Conservation (phyloP, 148 eudicot genomes). For the Tetragonia tetragonoides region DNA sequence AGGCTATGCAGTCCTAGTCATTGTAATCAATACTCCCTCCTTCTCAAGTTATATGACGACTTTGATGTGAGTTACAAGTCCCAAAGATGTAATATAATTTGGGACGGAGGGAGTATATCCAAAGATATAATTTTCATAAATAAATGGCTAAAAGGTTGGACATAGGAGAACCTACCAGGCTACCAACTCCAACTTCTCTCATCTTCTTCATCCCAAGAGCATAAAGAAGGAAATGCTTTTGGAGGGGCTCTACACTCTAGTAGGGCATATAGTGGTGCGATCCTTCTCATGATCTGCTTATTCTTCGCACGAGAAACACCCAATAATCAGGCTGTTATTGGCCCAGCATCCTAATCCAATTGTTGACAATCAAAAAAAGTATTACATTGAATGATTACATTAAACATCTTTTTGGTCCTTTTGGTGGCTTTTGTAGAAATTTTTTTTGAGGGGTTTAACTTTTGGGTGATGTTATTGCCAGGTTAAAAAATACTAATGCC, state of each 20-base stretch:
- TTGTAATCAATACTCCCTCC: too few relatives aligned
- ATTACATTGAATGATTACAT: constrained; percentile 15
- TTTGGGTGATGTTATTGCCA: too few relatives aligned
- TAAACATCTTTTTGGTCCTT: background rate
- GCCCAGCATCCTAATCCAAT: background rate
- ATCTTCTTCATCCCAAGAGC: background rate
- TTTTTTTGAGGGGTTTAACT: background rate
- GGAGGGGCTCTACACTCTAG: background rate
- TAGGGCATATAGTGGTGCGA: too few relatives aligned
- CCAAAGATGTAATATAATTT: too few relatives aligned
- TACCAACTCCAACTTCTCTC: background rate
- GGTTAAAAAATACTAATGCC: too few relatives aligned
- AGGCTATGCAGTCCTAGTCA: too few relatives aligned
- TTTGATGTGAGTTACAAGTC: too few relatives aligned
- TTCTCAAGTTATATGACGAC: too few relatives aligned
- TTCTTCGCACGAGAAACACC: constrained; percentile 5
- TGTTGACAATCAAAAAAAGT: background rate
- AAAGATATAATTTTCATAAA: too few relatives aligned
- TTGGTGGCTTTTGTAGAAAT: background rate
- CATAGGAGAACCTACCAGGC: background rate
- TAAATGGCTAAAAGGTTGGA: too few relatives aligned
- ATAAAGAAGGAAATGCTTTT: background rate
- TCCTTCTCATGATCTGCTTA: background rate
- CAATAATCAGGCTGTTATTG: constrained; percentile 17
- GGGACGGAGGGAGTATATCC: too few relatives aligned